These are phyloP conservation scores for Cymbidium sinense DNA, from an alignment of 106 monocot species.

Conservation along the genomic window DNA sequence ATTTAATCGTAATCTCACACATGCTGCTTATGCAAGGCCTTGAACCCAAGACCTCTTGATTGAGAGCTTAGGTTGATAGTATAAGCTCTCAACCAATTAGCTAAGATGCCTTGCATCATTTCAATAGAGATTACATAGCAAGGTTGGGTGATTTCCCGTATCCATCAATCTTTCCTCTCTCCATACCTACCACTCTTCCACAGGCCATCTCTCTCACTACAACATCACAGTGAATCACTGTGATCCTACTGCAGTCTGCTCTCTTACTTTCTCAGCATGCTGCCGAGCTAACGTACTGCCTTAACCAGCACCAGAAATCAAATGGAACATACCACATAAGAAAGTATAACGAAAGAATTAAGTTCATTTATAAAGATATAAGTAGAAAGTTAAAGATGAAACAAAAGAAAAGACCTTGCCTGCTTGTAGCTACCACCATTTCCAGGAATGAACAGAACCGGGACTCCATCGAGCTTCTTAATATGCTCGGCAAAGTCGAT, in stretches of 20 bases:
- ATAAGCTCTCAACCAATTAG: no score
- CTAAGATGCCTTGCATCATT: no score
- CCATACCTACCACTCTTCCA: background rate
- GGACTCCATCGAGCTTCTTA: conserved; percentile 66
- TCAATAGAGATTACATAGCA: background rate
- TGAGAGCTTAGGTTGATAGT: no score
- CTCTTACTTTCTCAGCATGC: background rate
- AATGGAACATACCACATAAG: background rate
- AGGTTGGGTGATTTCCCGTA: background rate
- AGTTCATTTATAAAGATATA: background rate
- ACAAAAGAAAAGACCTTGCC: conserved; percentile 24
- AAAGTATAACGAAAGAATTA: background rate
- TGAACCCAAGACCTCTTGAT: no score
- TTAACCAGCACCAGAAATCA: background rate
- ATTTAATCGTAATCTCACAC: no score
- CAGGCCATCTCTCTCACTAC: background rate
- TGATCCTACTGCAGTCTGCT: background rate
- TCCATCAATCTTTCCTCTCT: background rate
- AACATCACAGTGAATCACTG: background rate
- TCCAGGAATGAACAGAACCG: conserved; percentile 91
- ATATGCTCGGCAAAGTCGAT: conserved; percentile 85
- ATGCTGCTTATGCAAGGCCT: no score
- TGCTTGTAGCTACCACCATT: conserved; percentile 99
- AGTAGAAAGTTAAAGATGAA: background rate
- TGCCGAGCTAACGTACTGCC: background rate